Base-by-base conservation (phyloP, 2,329 filamentous ascomycete species). In the Onygena corvina region DNA sequence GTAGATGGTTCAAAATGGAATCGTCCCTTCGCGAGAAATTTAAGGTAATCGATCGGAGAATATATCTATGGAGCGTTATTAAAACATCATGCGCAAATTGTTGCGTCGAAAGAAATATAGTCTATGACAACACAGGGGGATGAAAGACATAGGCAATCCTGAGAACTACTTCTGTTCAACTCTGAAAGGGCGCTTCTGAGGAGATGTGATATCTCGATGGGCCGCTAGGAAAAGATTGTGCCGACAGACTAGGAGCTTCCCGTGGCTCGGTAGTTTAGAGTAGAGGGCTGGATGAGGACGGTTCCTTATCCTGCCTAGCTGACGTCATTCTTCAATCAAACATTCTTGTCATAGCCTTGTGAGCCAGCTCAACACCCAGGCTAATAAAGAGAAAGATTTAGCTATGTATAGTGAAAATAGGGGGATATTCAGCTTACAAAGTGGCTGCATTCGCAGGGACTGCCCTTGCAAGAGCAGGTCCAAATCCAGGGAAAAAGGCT, bases 401-500 rank as follows among this genome's bases (percentile, higher is more conserved):
- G 40, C 46, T n/a, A 25, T 33, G 27, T 5, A n/a, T 38, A n/a
- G 30, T 33, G 34, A 7, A 8, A 20, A 16, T 16, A 20, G 34
- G 4, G 8, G 30, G 3, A 40, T 4, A 46, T 23, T 35, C 12
- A 12, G 60, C 69, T 53, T 65, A 71, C 65, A 98, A 98, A 2
- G 92, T 96, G 27, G 92, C 92, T 1, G 92, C 92, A 64, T 98
- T 98, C 7, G 92, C 92, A 4, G 92, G 92, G 36, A 96, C 88
- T 3, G 92, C 92, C 68, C 92, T 81, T 8, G 88, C 84, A 64
- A 98, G 76, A 2, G 92, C 92, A 1, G 92, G 92, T 0, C 86
- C 90, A 58, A 98, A 88, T 20, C 92, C 92, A 4, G 92, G 92
- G 78, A 98, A 98, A 73, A 98, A 98, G 1, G 92, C 89, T 71